Base-by-base conservation (phyloP, 1,284 basidiomycete genomes). In the Melampsora americana region DNA sequence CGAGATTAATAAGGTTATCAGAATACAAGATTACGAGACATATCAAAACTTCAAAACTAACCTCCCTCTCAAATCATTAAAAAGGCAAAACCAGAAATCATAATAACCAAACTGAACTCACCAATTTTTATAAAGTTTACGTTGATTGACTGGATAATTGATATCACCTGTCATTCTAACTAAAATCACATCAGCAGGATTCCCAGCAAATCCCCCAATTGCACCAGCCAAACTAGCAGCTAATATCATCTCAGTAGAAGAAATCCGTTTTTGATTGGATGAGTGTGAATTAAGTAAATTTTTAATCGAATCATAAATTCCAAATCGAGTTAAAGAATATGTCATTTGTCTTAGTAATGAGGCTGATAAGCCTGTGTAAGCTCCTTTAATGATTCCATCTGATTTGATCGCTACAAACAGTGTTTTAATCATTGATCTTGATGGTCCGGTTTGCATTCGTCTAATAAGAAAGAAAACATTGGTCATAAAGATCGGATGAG, bases 331-430 rank as follows among this genome's bases (percentile, higher is more conserved):
- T 82, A 95, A 86, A 62, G 91, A 93, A 84, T 95, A 95, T 32
- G 90, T 92, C 92, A 95, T 92, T 84, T 95, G 93, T 46, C 93
- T 88, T 81, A 95, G 84, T 87, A 92, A 90, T 39, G 93, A 95
- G 42, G 92, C 93, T 0, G 90, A 87, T 77, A 95, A 91, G 26
- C 93, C 93, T 80, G 93, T 92, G 80, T 89, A 92, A 62, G 93
- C 85, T 0, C 92, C 92, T 64, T 89, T 86, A 44, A 86, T 23
- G 14, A 75, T 11, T 3, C 72, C 72, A 18, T 75, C 65, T 11
- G 44, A 35, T 46, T 61, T 26, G 39, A 75, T 35, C 20, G 72
- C 72, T 26, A 56, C 30, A 30, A 67, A 5, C 7, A 75, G 20
- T 11, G 72, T 75, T 26, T 32, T 32, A 16, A 75, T 42, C 72